These are phyloP conservation scores for Cytospora piceicola DNA, from an alignment of 2,329 filamentous ascomycete species.

Conservation along the genomic window DNA sequence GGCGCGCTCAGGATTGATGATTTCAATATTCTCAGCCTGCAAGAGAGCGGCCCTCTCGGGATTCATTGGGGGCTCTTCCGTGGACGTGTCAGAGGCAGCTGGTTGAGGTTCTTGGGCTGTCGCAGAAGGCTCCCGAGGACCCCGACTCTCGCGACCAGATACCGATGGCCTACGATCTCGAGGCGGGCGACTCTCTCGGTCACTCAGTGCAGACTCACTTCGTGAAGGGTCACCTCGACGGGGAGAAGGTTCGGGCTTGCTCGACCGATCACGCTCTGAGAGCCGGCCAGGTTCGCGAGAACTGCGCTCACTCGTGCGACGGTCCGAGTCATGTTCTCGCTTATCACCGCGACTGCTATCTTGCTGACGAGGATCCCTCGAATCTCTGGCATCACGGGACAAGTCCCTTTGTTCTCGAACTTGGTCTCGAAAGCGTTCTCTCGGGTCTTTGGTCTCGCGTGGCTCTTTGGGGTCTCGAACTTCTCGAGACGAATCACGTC, in stretches of 20 bases:
- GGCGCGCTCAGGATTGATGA: slow-evolving; percentile 54
- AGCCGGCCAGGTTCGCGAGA: slow-evolving; percentile 43
- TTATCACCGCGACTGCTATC: slow-evolving; percentile 32
- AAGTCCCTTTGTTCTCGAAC: slow-evolving; percentile 27
- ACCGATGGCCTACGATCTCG: slow-evolving; percentile 45
- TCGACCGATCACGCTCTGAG: slow-evolving; percentile 46
- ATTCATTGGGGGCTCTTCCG: slow-evolving; percentile 56
- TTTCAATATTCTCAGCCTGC: slow-evolving; percentile 44
- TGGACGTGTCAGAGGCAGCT: slow-evolving; percentile 38
- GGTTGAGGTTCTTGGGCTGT: slow-evolving; percentile 18
- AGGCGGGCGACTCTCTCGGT: slow-evolving; percentile 38
- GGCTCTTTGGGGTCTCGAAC: slow-evolving; percentile 46
- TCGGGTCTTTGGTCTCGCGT: slow-evolving; percentile 45
- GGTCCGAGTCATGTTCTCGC: slow-evolving; percentile 50
- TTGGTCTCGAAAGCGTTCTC: slow-evolving; percentile 38
- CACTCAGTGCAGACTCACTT: slow-evolving; percentile 40
- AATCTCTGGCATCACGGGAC: slow-evolving; percentile 39
- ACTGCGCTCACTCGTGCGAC: slow-evolving; percentile 45
- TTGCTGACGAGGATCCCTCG: slow-evolving; percentile 35
- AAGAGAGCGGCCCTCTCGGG: slow-evolving; percentile 59
- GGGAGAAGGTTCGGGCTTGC: slow-evolving; percentile 38
- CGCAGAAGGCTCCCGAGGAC: slow-evolving; percentile 33
- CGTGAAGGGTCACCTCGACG: slow-evolving; percentile 36
- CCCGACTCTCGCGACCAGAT: slow-evolving; percentile 33
- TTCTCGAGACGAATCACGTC: slow-evolving; percentile 37